phyloP scores from a whole-genome alignment of 768 basidiomycete species.

The Imleria badia region DNA sequence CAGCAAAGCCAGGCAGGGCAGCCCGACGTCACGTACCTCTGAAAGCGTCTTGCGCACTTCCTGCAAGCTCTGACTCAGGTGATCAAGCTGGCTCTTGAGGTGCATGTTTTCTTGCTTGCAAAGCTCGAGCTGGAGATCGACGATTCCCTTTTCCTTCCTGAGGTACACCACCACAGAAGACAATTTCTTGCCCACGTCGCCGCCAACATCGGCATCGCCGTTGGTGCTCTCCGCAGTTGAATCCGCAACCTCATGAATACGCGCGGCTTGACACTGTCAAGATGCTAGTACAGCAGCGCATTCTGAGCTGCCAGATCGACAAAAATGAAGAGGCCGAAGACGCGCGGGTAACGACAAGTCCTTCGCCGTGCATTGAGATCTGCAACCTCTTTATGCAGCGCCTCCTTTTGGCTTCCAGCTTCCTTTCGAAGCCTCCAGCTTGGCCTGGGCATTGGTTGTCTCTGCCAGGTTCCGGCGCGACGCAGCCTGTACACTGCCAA shows the following conservation, averaged over 20 bases:
- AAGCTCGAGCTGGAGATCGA: slow-evolving; percentile 83
- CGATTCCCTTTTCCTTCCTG: slow-evolving; percentile 89
- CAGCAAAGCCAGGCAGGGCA: neutral
- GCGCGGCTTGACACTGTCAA: slow-evolving; percentile 81
- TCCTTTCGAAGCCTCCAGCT: slow-evolving; percentile 64
- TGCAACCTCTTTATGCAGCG: slow-evolving; percentile 72
- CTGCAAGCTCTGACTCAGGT: slow-evolving; percentile 64
- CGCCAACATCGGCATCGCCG: slow-evolving; percentile 45
- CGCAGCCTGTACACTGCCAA: slow-evolving; percentile 49
- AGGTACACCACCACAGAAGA: slow-evolving; percentile 77
- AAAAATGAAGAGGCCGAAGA: neutral
- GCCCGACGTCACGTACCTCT: slow-evolving; percentile 47
- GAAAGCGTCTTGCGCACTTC: slow-evolving; percentile 69
- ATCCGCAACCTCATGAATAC: slow-evolving; percentile 70
- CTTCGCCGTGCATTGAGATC: slow-evolving; percentile 70
- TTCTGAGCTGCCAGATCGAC: slow-evolving; percentile 74
- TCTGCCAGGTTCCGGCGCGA: slow-evolving; percentile 59
- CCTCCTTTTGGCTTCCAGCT: slow-evolving; percentile 83
- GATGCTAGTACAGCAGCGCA: slow-evolving; percentile 72
- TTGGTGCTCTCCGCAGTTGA: slow-evolving; percentile 41
- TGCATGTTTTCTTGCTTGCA: slow-evolving; percentile 74
- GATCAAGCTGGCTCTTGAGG: slow-evolving; percentile 73
- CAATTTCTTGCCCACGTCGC: slow-evolving; percentile 60
- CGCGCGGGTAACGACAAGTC: neutral
- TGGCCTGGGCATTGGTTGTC: slow-evolving; percentile 73